Conservation (phyloP, 768 basidiomycete genomes). For the Sarcodon sp. region DNA sequence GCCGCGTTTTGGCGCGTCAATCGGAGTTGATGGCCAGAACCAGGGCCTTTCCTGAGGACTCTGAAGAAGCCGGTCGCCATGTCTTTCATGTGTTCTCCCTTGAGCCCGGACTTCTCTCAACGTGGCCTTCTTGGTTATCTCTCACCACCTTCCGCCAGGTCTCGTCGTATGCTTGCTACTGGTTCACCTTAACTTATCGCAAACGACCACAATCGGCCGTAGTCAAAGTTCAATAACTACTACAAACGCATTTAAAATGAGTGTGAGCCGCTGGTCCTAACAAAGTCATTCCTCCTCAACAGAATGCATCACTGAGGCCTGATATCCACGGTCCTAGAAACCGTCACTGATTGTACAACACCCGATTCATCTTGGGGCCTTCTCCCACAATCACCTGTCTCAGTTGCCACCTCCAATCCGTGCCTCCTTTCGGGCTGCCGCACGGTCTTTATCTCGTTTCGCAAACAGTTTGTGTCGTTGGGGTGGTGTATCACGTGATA, state of each 20-base stretch:
- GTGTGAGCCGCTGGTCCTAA: no score
- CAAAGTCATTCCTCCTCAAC: no score
- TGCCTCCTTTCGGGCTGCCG: slow-evolving; percentile 34
- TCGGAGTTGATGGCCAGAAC: slow-evolving; percentile 5
- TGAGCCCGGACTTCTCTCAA: no score
- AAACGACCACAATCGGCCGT: no score
- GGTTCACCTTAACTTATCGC: no score
- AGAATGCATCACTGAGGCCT: no score
- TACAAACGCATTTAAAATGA: no score
- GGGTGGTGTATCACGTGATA: slow-evolving; percentile 37
- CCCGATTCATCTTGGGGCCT: not conserved
- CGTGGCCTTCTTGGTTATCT: no score
- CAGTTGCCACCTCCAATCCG: slow-evolving; percentile 6
- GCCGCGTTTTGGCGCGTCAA: slow-evolving; percentile 17
- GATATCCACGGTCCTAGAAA: no score
- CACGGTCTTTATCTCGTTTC: slow-evolving; percentile 72
- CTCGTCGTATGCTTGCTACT: no score
- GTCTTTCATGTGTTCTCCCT: not conserved
- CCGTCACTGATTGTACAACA: not conserved
- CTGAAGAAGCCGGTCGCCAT: not conserved
- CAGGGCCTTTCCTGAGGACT: not conserved
- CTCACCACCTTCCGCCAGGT: no score
- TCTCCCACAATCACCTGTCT: slow-evolving; percentile 13
- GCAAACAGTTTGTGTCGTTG: slow-evolving; percentile 67
- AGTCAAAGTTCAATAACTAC: no score